Evolutionary conservation across 1,139 yeast genomes (phyloP).

Genomic region (Yamadazyma conglobata): DNA sequence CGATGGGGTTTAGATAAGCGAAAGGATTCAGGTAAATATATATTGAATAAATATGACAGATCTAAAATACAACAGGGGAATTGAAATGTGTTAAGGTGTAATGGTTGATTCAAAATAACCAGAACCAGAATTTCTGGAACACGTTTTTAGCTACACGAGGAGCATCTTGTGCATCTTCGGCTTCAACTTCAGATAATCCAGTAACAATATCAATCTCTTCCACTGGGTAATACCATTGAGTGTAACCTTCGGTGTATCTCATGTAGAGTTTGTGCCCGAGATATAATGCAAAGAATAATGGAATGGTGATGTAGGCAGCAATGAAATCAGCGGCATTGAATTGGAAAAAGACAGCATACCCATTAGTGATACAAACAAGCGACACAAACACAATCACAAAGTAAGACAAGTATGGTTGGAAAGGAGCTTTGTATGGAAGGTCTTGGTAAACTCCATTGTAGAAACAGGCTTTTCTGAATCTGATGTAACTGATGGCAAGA

Average conservation of each 20-base stretch:
- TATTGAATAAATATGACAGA: too few relatives aligned
- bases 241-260: slow-evolving; percentile 25
- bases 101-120: slow-evolving; percentile 4
- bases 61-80: too few relatives aligned
- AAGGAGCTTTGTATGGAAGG: slow-evolving; percentile 37
- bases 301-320: slow-evolving; percentile 51
- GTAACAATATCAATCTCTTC: slow-evolving; percentile 17
- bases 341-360: slow-evolving; percentile 49
- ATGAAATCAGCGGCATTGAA: slow-evolving; percentile 44
- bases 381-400: slow-evolving; percentile 39
- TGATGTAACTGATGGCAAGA: slow-evolving; percentile 43
- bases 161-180: slow-evolving; percentile 21
- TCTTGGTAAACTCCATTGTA: slow-evolving; percentile 27
- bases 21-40: too few relatives aligned
- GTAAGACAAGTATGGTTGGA: slow-evolving; percentile 44
- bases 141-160: slow-evolving; percentile 19
- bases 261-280: slow-evolving; percentile 24
- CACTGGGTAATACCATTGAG: slow-evolving; percentile 18
- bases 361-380: slow-evolving; percentile 46
- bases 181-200: slow-evolving; percentile 20
- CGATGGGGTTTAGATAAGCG: too few relatives aligned
- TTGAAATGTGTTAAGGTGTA: too few relatives aligned
- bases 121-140: slow-evolving; percentile 21
- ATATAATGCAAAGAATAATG: slow-evolving; percentile 16
- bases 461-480: slow-evolving; percentile 52